Evolutionary conservation across 2,329 filamentous ascomycete species (phyloP), one percentile per base, ranked within the genome.

Genomic region (Alternaria ventricosa): DNA sequence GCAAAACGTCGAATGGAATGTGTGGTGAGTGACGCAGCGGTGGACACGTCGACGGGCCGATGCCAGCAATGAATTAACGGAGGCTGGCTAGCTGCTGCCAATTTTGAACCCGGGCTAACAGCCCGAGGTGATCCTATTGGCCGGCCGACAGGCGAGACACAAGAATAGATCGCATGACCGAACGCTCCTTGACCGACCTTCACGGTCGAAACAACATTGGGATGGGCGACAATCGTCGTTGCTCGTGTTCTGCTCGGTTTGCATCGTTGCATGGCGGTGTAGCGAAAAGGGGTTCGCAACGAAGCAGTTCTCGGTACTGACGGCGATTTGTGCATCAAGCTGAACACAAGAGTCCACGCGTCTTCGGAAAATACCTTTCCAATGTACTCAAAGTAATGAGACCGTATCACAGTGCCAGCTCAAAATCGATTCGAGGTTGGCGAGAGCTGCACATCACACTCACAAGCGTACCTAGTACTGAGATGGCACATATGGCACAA

Each of bases 211-310:
- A 44, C 25, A 43, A 53, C 60, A 50, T 44, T 44, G 55, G 33
- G 45, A 53, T 60, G 30, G 12, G 36, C 60, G 28, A 55, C 53
- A 62, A 53, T 65, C 62, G 36, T 65, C 63, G 59, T 65, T 47
- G 15, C 60, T 65, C 55, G 60, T 63, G 33, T 60, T 60, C 13
- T 51, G 33, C 15, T 53, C 49, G 49, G 20, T 13, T 53, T 41
- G 36, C 49, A 36, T 36, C n/a, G 28, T 12, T 53, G 30, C 30
- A 33, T 41, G 20, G 49, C 20, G 30, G 49, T 53, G 30, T 53
- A 41, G 18, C 20, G 20, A 22, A 23, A 53, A 53, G 49, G 49
- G 49, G 49, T 23, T 23, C 28, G 8, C 49, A 20, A 36, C 13
- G 49, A 18, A n/a, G 49, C 7, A 18, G 33, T 41, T 10, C 12